Conservation (phyloP, 345 rosid genomes). For the Salix viminalis region DNA sequence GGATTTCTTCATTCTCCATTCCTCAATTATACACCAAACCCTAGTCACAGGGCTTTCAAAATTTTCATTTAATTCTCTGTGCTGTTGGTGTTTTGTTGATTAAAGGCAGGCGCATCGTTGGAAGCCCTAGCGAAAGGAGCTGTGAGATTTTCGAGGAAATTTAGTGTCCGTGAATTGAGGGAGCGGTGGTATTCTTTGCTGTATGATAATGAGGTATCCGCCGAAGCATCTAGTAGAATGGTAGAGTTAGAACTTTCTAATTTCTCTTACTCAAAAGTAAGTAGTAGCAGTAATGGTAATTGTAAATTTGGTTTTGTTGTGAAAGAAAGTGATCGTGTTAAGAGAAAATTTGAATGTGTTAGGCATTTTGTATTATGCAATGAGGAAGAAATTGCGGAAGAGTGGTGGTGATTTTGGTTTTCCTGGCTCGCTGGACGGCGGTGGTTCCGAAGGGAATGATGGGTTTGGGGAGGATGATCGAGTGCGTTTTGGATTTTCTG, state of each 20-base stretch:
- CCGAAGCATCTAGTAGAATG: conserved; percentile 72
- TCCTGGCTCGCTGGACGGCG: neutral
- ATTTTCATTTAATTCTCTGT: neutral
- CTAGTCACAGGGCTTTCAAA: neutral
- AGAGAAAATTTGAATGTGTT: conserved; percentile 66
- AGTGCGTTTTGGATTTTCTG: neutral
- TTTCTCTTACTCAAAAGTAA: neutral
- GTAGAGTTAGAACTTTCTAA: conserved; percentile 44
- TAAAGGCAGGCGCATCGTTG: conserved; percentile 90
- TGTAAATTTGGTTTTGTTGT: conserved; percentile 37
- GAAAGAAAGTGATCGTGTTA: conserved; percentile 45
- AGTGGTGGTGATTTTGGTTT: neutral
- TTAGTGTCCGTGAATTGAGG: conserved; percentile 58
- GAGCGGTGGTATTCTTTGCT: conserved; percentile 86
- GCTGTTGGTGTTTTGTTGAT: neutral
- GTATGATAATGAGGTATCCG: conserved; percentile 75
- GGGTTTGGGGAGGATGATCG: conserved; percentile 1
- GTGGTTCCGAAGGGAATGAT: neutral
- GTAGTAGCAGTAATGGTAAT: conserved; percentile 7
- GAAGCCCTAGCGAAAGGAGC: conserved; percentile 98
- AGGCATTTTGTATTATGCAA: conserved; percentile 4
- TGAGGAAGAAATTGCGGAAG: conserved; percentile 12
- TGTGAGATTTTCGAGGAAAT: conserved; percentile 71
- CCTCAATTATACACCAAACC: neutral
- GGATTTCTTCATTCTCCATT: neutral